Evolutionary conservation across 495 filamentous ascomycete genomes (phyloP).

Genomic region (Penicillium coffeae): DNA sequence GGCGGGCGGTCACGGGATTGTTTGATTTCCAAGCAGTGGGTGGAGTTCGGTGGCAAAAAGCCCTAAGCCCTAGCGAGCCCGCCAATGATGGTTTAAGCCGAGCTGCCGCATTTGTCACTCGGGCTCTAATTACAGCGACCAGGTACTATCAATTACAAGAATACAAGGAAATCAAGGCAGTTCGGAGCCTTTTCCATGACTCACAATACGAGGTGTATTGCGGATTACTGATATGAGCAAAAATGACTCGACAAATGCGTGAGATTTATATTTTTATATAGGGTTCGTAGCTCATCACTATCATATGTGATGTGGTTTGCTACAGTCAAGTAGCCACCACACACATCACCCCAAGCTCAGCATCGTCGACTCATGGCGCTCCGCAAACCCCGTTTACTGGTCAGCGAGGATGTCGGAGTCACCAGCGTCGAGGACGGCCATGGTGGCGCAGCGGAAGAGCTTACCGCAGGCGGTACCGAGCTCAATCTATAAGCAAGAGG

Average conservation of each 20-base stretch:
- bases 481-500: conserved; percentile 68
- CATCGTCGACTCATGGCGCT: not conserved
- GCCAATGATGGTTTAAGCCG: conserved; percentile 24
- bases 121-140: conserved; percentile 2
- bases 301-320: conserved; percentile 4
- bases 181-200: not conserved
- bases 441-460: conserved; percentile 79
- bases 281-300: conserved; percentile 10
- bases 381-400: conserved; percentile 11
- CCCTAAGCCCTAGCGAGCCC: conserved; percentile 44
- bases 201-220: not conserved
- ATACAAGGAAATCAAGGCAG: not conserved
- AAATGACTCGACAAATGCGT: conserved; percentile 3
- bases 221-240: not conserved
- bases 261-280: conserved; percentile 4
- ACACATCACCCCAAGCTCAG: conserved; percentile 6
- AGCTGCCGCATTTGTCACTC: conserved; percentile 21
- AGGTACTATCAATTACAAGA: not conserved
- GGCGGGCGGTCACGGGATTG: conserved; percentile 32
- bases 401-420: conserved; percentile 88
- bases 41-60: conserved; percentile 34
- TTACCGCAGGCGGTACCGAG: conserved; percentile 92
- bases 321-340: conserved; percentile 5
- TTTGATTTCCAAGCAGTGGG: conserved; percentile 50
- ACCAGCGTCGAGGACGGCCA: conserved; percentile 96